A percentile compares a stretch with the other conserved stretches of the same genome.
phyloP scores from a whole-genome alignment of 2,329 filamentous ascomycete genomes.

The Thelonectria discophora region DNA sequence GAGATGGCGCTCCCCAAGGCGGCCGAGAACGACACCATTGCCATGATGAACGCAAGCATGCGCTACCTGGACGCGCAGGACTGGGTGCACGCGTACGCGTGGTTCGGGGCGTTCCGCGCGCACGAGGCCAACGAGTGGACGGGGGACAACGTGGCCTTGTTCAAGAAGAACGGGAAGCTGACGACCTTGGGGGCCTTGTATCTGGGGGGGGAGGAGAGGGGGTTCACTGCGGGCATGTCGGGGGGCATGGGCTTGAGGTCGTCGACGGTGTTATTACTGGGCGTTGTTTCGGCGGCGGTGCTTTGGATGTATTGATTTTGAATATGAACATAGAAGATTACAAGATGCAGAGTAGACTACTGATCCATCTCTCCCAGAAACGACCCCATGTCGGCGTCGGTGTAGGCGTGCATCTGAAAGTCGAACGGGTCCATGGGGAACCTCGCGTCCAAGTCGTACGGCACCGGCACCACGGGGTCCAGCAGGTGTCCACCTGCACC shows the following conservation, averaged over 20 bases:
- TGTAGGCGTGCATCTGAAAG: constrained; percentile 32
- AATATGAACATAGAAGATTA: background rate
- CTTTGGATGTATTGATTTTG: background rate
- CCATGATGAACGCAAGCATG: constrained; percentile 54
- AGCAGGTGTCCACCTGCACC: background rate
- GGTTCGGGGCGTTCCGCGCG: constrained; percentile 52
- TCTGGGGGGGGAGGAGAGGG: constrained; percentile 50
- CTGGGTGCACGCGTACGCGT: constrained; percentile 51
- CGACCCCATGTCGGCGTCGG: constrained; percentile 5
- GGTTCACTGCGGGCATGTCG: constrained; percentile 48
- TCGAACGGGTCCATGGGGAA: constrained; percentile 33
- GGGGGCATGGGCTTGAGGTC: background rate
- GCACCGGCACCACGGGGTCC: constrained; percentile 16
- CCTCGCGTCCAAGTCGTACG: constrained; percentile 12
- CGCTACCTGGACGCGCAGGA: constrained; percentile 46
- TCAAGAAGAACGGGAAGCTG: constrained; percentile 49
- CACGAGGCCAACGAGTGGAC: constrained; percentile 52
- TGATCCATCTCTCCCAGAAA: background rate
- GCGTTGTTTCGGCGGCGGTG: background rate
- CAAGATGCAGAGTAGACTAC: background rate
- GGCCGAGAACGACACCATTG: constrained; percentile 45
- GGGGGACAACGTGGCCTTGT: constrained; percentile 49
- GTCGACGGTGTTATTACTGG: background rate
- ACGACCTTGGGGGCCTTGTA: constrained; percentile 52
- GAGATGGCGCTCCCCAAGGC: constrained; percentile 51